Conservation (phyloP, 768 basidiomycete species). For the Basidioascus undulatus region DNA sequence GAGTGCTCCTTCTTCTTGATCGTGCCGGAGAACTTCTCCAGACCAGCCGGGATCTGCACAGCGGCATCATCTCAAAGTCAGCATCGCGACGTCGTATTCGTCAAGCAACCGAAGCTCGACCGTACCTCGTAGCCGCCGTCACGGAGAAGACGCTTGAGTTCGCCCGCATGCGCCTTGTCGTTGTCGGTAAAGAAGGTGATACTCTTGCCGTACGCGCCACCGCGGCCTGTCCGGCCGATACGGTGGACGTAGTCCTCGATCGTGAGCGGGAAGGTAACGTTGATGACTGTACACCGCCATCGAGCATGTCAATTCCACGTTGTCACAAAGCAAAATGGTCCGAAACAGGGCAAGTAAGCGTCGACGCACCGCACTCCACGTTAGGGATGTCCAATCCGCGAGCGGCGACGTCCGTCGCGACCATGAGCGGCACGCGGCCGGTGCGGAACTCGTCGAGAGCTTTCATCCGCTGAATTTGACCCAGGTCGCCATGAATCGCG, state of each 20-base stretch:
- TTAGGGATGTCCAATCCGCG: conserved; percentile 92
- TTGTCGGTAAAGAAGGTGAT: conserved; percentile 96
- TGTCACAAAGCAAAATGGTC: too few relatives aligned
- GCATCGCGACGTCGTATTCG: background rate
- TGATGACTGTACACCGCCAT: too few relatives aligned
- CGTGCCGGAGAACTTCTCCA: conserved; percentile 65
- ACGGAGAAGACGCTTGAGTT: conserved; percentile 66
- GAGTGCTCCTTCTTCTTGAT: conserved; percentile 90
- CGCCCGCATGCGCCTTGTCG: conserved; percentile 39
- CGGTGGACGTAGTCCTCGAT: conserved; percentile 28
- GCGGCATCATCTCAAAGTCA: background rate
- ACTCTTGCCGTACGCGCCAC: conserved; percentile 66
- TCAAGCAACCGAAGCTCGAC: conserved; percentile 4
- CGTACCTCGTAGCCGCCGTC: conserved; percentile 83
- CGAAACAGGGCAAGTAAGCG: background rate
- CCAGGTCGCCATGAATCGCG: conserved; percentile 74
- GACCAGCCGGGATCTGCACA: conserved; percentile 36
- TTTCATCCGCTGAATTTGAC: conserved; percentile 58
- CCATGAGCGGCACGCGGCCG: conserved; percentile 54
- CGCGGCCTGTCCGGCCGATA: conserved; percentile 44
- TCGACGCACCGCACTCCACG: conserved; percentile 38
- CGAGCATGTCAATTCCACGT: too few relatives aligned
- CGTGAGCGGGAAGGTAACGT: conserved; percentile 10
- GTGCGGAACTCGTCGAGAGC: conserved; percentile 68
- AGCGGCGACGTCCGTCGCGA: conserved; percentile 94